Conservation (phyloP, 169 alveolate genomes). For the Eimeria praecox region DNA sequence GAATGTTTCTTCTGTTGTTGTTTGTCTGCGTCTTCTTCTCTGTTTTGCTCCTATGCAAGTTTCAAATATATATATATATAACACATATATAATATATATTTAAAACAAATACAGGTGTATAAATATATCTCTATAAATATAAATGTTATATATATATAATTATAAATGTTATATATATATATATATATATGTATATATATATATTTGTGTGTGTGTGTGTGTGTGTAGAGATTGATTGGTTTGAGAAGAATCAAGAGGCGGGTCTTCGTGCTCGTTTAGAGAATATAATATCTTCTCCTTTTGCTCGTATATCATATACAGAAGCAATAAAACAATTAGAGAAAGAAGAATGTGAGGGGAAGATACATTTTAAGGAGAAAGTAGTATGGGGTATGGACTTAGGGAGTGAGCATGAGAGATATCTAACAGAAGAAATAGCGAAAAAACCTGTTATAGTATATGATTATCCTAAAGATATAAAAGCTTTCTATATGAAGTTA, state of each 20-base stretch:
- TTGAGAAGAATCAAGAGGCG: constrained; percentile 85
- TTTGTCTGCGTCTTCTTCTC: too few species aligned
- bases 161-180: neutral
- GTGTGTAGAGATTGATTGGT: constrained; percentile 82
- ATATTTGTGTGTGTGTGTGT: constrained; percentile 49
- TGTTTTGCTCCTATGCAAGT: too few species aligned
- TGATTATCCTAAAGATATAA: constrained; percentile 97
- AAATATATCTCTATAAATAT: too few species aligned
- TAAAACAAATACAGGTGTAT: too few species aligned
- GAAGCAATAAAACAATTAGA: constrained; percentile 92
- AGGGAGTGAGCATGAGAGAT: constrained; percentile 98
- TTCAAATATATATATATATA: too few species aligned
- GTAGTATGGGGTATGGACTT: constrained; percentile 98
- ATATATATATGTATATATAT: neutral
- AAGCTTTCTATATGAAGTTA: constrained; percentile 84
- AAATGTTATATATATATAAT: neutral
- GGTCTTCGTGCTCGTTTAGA: constrained; percentile 95
- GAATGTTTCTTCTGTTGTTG: too few species aligned
- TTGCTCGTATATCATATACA: constrained; percentile 98
- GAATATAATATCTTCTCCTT: constrained; percentile 88
- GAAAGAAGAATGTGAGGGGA: constrained; percentile 82
- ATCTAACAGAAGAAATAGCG: constrained; percentile 96
- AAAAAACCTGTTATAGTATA: constrained; percentile 98
- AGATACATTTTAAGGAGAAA: constrained; percentile 76
- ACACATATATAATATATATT: too few species aligned